These are phyloP conservation scores for Conticribra weissflogii DNA, from an alignment of 108 stramenopile species.

Conservation along the genomic window DNA sequence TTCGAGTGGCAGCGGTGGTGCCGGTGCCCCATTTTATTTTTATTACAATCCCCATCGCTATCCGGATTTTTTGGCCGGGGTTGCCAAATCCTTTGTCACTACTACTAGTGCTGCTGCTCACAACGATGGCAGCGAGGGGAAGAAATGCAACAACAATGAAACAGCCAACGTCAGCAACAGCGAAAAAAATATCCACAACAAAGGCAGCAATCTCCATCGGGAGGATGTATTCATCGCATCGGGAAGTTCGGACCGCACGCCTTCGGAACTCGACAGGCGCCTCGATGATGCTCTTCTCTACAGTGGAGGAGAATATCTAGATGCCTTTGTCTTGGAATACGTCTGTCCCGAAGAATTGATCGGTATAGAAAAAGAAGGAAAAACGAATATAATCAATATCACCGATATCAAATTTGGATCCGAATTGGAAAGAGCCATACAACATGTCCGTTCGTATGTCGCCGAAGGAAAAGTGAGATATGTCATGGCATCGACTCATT, in stretches of 20 bases:
- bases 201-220: background rate
- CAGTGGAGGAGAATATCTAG: constrained; percentile 43
- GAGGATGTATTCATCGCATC: constrained; percentile 42
- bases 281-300: constrained; percentile 30
- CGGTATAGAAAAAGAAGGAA: background rate
- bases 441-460: constrained; percentile 21
- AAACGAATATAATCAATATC: background rate
- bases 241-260: constrained; percentile 29
- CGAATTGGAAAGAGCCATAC: constrained; percentile 17
- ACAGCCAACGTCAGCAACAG: no score
- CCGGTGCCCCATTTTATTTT: constrained; percentile 47
- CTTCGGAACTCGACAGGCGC: constrained; percentile 26
- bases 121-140: no score
- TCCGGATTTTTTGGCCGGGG: constrained; percentile 37
- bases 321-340: constrained; percentile 46
- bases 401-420: background rate
- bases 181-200: no score
- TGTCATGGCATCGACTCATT: constrained; percentile 41
- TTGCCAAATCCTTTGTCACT: constrained; percentile 16
- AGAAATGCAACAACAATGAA: no score
- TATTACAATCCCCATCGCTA: constrained; percentile 55
- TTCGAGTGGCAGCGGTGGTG: no score
- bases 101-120: no score
- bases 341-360: constrained; percentile 39
- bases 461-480: constrained; percentile 30